Conservation (phyloP, 108 stramenopile genomes). For the Stephanodiscus minutulus region DNA sequence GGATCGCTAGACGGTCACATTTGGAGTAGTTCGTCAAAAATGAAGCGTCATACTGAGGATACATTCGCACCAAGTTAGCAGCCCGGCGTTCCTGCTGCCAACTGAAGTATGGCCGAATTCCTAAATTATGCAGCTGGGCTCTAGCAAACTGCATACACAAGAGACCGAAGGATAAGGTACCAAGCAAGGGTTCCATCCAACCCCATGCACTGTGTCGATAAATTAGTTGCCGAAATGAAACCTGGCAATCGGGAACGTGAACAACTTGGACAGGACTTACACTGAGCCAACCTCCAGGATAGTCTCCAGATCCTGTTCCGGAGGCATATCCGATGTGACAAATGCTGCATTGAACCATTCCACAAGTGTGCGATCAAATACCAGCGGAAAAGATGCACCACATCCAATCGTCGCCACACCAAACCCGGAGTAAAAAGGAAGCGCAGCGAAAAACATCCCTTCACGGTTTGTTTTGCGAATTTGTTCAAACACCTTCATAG, state of each 20-base stretch:
- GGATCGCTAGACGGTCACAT: slow-evolving; percentile 21
- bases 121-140: slow-evolving; percentile 81
- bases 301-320: slow-evolving; percentile 79
- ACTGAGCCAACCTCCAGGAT: slow-evolving; percentile 77
- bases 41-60: slow-evolving; percentile 50
- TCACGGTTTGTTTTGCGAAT: slow-evolving; percentile 55
- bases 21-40: slow-evolving; percentile 44
- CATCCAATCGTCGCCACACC: slow-evolving; percentile 50
- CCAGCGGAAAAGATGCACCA: slow-evolving; percentile 66
- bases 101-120: slow-evolving; percentile 73
- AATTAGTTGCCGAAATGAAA: neutral
- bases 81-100: slow-evolving; percentile 42
- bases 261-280: slow-evolving; percentile 18
- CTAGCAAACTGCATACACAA: slow-evolving; percentile 79
- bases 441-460: slow-evolving; percentile 48
- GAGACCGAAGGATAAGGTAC: slow-evolving; percentile 80
- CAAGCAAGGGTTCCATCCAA: slow-evolving; percentile 89
- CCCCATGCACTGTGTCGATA: slow-evolving; percentile 48
- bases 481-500: slow-evolving; percentile 47
- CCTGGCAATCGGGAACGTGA: neutral
- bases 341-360: slow-evolving; percentile 80
- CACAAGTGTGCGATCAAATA: slow-evolving; percentile 71
- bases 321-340: slow-evolving; percentile 86
- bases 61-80: slow-evolving; percentile 13
- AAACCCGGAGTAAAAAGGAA: slow-evolving; percentile 82